Percentiles rank a stretch among this genome's conserved stretches.
Evolutionary conservation across 2,329 filamentous ascomycete species (phyloP).

Genomic region (Colletotrichum limetticola): DNA sequence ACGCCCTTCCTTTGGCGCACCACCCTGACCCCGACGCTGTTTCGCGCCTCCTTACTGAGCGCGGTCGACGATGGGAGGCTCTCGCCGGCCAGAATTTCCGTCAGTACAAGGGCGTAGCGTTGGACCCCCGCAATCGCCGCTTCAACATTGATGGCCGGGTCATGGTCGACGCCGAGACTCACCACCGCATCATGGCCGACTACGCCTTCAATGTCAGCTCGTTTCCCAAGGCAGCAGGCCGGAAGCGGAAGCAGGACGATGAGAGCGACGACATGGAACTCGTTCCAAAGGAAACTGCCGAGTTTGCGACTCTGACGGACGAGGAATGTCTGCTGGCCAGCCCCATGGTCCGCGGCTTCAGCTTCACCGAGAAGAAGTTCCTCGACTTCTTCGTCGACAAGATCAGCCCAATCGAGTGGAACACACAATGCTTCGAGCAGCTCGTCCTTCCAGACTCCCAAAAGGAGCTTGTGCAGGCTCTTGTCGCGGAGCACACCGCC

Average conservation of each 20-base stretch:
- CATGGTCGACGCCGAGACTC: constrained; percentile 87
- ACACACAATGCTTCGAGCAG: constrained; percentile 57
- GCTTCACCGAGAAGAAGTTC: constrained; percentile 58
- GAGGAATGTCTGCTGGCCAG: constrained; percentile 53
- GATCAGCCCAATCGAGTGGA: constrained; percentile 58
- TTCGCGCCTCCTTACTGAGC: constrained; percentile 45
- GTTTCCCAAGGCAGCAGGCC: constrained; percentile 33
- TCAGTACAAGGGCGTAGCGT: constrained; percentile 53
- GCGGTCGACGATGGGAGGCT: constrained; percentile 56
- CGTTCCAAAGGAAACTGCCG: constrained; percentile 33
- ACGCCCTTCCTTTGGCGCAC: constrained; percentile 55
- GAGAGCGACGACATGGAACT: constrained; percentile 39
- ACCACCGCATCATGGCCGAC: constrained; percentile 86
- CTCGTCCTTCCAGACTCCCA: constrained; percentile 60
- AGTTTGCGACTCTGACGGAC: constrained; percentile 44
- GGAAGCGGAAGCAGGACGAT: constrained; percentile 34
- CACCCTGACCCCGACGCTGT: constrained; percentile 52
- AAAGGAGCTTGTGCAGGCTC: constrained; percentile 62
- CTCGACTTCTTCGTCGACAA: constrained; percentile 60
- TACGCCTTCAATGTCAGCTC: constrained; percentile 67
- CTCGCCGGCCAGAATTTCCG: constrained; percentile 60
- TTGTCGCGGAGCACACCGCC: constrained; percentile 68
- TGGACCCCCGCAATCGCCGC: constrained; percentile 35
- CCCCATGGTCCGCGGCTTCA: constrained; percentile 62
- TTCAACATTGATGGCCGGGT: constrained; percentile 88